Evolutionary conservation across 352 stramenopile species (phyloP).

Genomic region (Aphanomyces euteiches): DNA sequence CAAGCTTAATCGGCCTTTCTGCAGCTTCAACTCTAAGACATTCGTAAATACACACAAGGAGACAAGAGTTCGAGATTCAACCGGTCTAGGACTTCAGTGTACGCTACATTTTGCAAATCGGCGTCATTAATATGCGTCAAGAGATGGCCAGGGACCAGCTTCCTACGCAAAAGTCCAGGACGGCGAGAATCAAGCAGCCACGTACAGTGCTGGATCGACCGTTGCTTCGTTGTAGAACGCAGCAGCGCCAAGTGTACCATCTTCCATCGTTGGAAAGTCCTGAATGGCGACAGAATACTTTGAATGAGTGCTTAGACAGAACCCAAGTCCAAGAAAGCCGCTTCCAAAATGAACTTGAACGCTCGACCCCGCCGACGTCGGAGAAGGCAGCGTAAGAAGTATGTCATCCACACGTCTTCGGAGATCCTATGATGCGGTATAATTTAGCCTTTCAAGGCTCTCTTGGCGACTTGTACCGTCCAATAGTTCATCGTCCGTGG

Average conservation of each 20-base stretch:
- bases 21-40: too few relatives aligned
- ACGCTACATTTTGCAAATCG: slow-evolving; percentile 15
- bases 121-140: slow-evolving; percentile 27
- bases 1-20: too few relatives aligned
- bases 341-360: slow-evolving; percentile 22
- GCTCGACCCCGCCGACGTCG: neutral
- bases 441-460: too few relatives aligned
- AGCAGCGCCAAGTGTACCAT: slow-evolving; percentile 8
- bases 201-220: slow-evolving; percentile 4
- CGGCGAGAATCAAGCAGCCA: too few relatives aligned
- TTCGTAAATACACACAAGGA: too few relatives aligned
- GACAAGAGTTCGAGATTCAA: neutral
- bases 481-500: too few relatives aligned
- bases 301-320: slow-evolving; percentile 2
- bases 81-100: slow-evolving; percentile 2
- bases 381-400: neutral
- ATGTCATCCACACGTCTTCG: slow-evolving; percentile 10
- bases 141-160: slow-evolving; percentile 5
- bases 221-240: slow-evolving; percentile 26
- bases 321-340: slow-evolving; percentile 28
- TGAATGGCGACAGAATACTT: slow-evolving; percentile 17
- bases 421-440: slow-evolving; percentile 11
- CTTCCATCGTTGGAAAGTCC: slow-evolving; percentile 11
- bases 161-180: neutral
- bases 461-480: too few relatives aligned